phyloP scores from a whole-genome alignment of 257 asterid genomes.

The Euphrasia confusa region DNA sequence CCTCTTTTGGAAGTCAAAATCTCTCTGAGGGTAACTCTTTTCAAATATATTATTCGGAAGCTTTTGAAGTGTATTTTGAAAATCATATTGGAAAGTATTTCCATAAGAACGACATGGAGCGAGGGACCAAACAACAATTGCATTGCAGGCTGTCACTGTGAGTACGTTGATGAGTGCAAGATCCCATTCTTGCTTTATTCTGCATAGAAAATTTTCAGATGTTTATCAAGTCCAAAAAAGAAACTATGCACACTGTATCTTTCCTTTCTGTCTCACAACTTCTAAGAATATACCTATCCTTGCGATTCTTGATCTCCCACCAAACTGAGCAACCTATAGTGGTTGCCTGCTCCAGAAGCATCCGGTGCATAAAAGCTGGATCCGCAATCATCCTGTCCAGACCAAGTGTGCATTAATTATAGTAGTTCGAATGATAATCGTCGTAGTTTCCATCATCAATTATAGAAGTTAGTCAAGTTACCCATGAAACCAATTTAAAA shows the following conservation, averaged over 20 bases:
- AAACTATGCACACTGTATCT: slow-evolving; percentile 1
- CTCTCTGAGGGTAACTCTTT: slow-evolving; percentile 81
- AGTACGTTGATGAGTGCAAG: slow-evolving; percentile 93
- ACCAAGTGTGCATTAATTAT: slow-evolving; percentile 17
- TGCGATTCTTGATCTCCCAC: slow-evolving; percentile 93
- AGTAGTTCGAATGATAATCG: neutral
- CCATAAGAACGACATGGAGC: slow-evolving; percentile 99
- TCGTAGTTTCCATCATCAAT: neutral
- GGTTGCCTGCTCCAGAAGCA: slow-evolving; percentile 84
- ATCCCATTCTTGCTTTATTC: slow-evolving; percentile 98
- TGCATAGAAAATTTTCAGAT: slow-evolving; percentile 29
- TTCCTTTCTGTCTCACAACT: neutral
- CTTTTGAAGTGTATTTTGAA: slow-evolving; percentile 95
- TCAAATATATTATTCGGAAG: slow-evolving; percentile 95
- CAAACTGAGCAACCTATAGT: slow-evolving; percentile 90
- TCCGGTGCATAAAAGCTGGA: slow-evolving; percentile 77
- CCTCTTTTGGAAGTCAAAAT: slow-evolving; percentile 86
- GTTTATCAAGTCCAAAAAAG: slow-evolving; percentile 15
- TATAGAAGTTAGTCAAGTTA: too few species aligned
- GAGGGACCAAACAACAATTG: slow-evolving; percentile 84
- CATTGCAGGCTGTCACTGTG: slow-evolving; percentile 88
- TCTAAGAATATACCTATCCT: slow-evolving; percentile 62
- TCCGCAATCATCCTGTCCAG: slow-evolving; percentile 92
- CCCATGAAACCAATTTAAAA: too few species aligned
- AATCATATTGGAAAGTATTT: slow-evolving; percentile 81